phyloP scores from a whole-genome alignment of 148 eudicot genomes.

The Amaranthus palmeri region DNA sequence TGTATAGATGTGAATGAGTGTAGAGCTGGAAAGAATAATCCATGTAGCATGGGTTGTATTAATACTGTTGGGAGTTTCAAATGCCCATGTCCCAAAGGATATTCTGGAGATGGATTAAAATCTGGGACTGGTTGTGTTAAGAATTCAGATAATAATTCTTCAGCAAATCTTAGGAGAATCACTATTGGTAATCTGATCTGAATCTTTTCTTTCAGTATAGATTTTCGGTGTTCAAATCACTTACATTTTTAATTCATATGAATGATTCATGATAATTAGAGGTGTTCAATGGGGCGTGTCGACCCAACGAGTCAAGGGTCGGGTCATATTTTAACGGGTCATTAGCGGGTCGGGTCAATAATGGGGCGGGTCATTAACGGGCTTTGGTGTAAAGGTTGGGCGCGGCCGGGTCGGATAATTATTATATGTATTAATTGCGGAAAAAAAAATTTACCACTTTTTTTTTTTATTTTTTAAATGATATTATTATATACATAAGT shows the following conservation, averaged over 20 bases:
- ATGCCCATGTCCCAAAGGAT: constrained; percentile 29
- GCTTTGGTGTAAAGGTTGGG: too few relatives aligned
- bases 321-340: too few relatives aligned
- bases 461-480: too few relatives aligned
- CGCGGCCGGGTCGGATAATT: too few relatives aligned
- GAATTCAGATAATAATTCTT: not conserved
- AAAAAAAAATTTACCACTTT: too few relatives aligned
- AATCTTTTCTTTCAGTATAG: not conserved
- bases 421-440: too few relatives aligned
- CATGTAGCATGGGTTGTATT: constrained; percentile 25
- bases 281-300: too few relatives aligned
- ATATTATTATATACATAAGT: too few relatives aligned
- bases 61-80: constrained; percentile 29
- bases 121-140: constrained; percentile 22
- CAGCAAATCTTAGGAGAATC: constrained; percentile 2
- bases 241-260: not conserved
- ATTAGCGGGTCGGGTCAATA: too few relatives aligned
- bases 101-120: constrained; percentile 22
- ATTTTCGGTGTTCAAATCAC: not conserved
- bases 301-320: too few relatives aligned
- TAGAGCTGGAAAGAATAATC: constrained; percentile 18
- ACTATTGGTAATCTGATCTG: constrained; percentile 18
- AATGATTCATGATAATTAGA: too few relatives aligned
- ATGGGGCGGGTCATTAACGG: too few relatives aligned
- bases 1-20: constrained; percentile 35